Evolutionary conservation across 1,284 basidiomycete species (phyloP), one percentile per base, ranked within the genome.

Genomic region (Malassezia yamatoensis): DNA sequence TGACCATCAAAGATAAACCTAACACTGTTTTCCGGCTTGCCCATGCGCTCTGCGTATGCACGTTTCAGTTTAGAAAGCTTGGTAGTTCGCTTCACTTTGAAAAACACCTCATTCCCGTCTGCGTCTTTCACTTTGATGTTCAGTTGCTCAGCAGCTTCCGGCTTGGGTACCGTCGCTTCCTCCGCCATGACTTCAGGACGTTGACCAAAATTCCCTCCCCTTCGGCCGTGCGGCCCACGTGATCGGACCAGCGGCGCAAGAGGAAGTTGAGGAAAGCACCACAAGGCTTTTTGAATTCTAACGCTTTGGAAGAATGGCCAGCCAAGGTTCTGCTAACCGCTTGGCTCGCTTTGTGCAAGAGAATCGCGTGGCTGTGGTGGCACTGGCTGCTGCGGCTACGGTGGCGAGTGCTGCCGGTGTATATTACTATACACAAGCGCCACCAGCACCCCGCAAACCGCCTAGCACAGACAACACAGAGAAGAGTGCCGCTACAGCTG

Each of bases 11-110:
- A 70, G 52, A 74, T 64, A 61, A 74, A 74, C 5, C 72, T 68
- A 36, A 74, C 69, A 45, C 63, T 63, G 57, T 67, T 70, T 50
- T 67, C 65, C 21, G 68, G 66, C 78, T 91, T 91, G 62, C 90
- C 90, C 42, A 94, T 89, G 74, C 91, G 90, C 74, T 81, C 83
- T 51, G 90, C 90, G 77, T 96, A 96, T 21, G 90, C 90, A 64
- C 83, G 85, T 78, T 91, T 85, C 24, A 96, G 82, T 80, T 96
- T 96, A 79, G 84, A 87, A 61, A 94, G 78, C 80, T 87, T 90
- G 46, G 90, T 94, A 73, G 83, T 88, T 68, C 86, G 83, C 80
- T 94, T 94, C 78, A 96, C 94, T 82, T 96, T 96, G 83, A 96
- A 96, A 78, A 89, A 94, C 41, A 94, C 88, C 76, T 96, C 90